phyloP scores from a whole-genome alignment of 805 yeast genomes.

The Ogataea naganishii region DNA sequence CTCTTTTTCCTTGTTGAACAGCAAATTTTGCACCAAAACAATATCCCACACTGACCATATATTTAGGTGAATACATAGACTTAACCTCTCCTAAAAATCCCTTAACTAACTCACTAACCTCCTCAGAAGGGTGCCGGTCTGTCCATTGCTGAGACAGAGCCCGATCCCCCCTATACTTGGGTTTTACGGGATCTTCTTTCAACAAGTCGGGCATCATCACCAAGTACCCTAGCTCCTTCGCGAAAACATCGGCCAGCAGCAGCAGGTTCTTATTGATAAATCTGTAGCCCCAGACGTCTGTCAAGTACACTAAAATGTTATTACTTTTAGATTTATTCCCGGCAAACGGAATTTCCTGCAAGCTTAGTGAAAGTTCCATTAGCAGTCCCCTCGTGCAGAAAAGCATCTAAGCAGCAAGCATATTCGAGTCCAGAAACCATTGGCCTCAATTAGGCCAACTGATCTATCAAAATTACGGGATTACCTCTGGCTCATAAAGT shows the following conservation, averaged over 20 bases:
- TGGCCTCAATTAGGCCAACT: too few species aligned
- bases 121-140: slow-evolving; percentile 28
- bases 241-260: slow-evolving; percentile 28
- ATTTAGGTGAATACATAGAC: slow-evolving; percentile 34
- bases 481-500: too few species aligned
- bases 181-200: slow-evolving; percentile 23
- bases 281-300: slow-evolving; percentile 28
- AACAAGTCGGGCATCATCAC: slow-evolving; percentile 32
- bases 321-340: too few species aligned
- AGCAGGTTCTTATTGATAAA: slow-evolving; percentile 18
- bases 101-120: slow-evolving; percentile 39
- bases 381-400: too few species aligned
- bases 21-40: slow-evolving; percentile 80
- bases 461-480: too few species aligned
- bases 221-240: slow-evolving; percentile 18
- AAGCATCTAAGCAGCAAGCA: too few species aligned
- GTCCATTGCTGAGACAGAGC: too few species aligned
- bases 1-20: slow-evolving; percentile 38
- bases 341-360: too few species aligned
- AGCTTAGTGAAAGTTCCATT: too few species aligned
- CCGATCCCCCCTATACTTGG: too few species aligned
- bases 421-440: too few species aligned
- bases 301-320: slow-evolving; percentile 25
- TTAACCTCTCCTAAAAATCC: slow-evolving; percentile 37
- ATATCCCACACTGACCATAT: slow-evolving; percentile 60